phyloP scores from a whole-genome alignment of 23 red algal species.

The Gracilaria vermiculophylla region DNA sequence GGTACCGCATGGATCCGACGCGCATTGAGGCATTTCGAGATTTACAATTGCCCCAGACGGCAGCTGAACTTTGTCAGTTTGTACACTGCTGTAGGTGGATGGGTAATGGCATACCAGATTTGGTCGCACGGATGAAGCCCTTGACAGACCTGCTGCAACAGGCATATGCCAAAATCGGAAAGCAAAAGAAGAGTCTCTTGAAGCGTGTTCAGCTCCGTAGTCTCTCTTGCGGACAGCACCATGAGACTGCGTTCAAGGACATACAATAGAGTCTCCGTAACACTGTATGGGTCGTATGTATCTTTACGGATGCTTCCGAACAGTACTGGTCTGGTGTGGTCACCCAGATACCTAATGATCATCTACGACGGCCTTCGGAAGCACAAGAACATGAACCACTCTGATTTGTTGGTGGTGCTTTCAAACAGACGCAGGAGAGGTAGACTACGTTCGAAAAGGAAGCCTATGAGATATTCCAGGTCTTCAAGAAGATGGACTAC shows the following conservation, averaged over 20 bases:
- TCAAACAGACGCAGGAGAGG: neutral
- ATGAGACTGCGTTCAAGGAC: neutral
- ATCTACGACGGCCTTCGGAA: neutral
- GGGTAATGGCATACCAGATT: constrained; percentile 8
- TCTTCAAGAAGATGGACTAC: constrained; percentile 15
- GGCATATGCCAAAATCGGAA: constrained; percentile 11
- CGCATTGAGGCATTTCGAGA: neutral
- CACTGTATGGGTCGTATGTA: constrained; percentile 6
- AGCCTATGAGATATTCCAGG: constrained; percentile 9
- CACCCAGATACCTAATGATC: neutral
- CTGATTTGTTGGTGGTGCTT: neutral
- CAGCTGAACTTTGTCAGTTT: constrained; percentile 45
- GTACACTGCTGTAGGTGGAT: constrained; percentile 42
- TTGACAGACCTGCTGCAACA: neutral
- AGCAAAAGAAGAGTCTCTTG: neutral
- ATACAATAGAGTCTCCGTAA: neutral
- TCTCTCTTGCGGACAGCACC: neutral
- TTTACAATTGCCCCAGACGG: constrained; percentile 18
- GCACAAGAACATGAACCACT: constrained; percentile 43
- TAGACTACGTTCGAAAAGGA: constrained; percentile 50
- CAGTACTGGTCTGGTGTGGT: constrained; percentile 6
- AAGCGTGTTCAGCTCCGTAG: neutral
- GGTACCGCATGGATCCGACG: constrained; percentile 19
- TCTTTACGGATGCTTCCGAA: constrained; percentile 54
- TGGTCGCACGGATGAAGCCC: neutral